Evolutionary conservation across 176 grass and related monocot species (phyloP), one percentile per base, ranked within the genome.

Genomic region (Oryza meridionalis): DNA sequence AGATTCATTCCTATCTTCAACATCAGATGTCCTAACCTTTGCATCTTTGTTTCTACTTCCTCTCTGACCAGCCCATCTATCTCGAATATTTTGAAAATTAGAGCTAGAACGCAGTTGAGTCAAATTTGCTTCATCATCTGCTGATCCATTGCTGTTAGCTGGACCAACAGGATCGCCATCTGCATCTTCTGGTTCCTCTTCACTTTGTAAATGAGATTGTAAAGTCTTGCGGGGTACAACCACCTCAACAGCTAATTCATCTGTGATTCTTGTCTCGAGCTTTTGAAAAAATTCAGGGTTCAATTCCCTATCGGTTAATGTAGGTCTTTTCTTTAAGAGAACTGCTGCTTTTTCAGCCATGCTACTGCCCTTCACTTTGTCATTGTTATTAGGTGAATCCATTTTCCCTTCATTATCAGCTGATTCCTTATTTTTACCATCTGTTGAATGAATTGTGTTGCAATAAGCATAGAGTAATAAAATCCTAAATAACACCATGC

Each of bases 241-340:
- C 37, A 99, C 96, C 87, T 99, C 96, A 43, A 99, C 96, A 45
- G 85, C 69, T 69, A 94, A 90, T 68, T 92, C 95, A 53, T 96
- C 93, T 35, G 61, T 47, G 46, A 72, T 92, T 67, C 91, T 96
- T 21, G 93, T 88, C 79, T 99, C 96, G 67, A 99, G 91, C 42
- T 94, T 96, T 84, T 96, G 96, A 72, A 99, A 99, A 67, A 99
- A 99, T 7, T 96, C 96, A 67, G 93, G 87, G 64, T 99, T 99
- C 45, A 99, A 50, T 65, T 92, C 96, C 79, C 93, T 97, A 59
- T 97, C 92, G 32, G 68, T 94, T 69, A 93, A 74, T 43, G 88
- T 82, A n/a, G 93, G 76, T 80, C 82, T 99, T 92, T 89, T 99
- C 89, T 90, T 99, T 42, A 99, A 87, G n/a, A 99, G 74, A 65